Evolutionary conservation across 257 asterid genomes (phyloP).

Genomic region (Nicotiana attenuata): DNA sequence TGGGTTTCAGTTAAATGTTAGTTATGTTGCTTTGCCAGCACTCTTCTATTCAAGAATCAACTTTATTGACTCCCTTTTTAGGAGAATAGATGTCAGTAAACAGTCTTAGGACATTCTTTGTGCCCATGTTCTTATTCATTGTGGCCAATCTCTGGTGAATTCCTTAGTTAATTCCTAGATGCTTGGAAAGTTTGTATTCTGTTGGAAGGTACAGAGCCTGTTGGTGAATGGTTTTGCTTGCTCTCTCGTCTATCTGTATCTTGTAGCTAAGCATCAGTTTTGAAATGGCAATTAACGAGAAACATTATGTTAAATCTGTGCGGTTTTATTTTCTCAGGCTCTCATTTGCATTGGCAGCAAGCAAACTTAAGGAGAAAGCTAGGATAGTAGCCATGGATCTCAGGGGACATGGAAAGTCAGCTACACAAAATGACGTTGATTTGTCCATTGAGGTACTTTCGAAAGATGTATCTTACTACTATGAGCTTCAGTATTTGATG

Average conservation of each 20-base stretch:
- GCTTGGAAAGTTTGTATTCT: background rate
- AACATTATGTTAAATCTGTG: background rate
- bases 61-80: background rate
- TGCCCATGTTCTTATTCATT: background rate
- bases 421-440: constrained; percentile 77
- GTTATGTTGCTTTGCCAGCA: background rate
- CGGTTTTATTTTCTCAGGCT: constrained; percentile 46
- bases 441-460: constrained; percentile 73
- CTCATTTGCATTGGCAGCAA: constrained; percentile 74
- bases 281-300: background rate
- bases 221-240: background rate
- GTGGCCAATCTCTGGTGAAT: background rate
- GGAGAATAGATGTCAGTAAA: background rate
- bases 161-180: background rate
- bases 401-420: constrained; percentile 94
- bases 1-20: background rate
- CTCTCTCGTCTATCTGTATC: background rate
- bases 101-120: background rate
- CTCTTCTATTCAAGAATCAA: background rate
- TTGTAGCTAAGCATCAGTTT: background rate
- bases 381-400: constrained; percentile 82
- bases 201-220: background rate
- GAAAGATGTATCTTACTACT: constrained; percentile 9
- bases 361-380: constrained; percentile 70
- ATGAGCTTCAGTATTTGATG: constrained; percentile 7